These are phyloP conservation scores for Halophytophthora batemanensis DNA, from an alignment of 352 stramenopile genomes.

Conservation along the genomic window DNA sequence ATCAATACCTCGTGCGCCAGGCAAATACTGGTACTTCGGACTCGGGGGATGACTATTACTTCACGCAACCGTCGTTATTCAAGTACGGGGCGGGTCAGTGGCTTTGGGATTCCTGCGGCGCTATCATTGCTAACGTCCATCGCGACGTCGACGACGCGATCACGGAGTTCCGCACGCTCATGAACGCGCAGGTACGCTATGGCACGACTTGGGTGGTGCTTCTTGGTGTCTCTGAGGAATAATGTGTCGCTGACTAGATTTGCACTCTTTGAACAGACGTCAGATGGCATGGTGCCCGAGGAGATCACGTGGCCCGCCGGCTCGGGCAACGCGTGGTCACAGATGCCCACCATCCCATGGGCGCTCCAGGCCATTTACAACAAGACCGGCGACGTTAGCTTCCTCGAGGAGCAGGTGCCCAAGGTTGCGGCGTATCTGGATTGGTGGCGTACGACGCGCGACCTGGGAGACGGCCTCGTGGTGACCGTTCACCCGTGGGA, in stretches of 20 bases:
- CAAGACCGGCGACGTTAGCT: constrained; percentile 14
- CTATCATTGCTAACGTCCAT: constrained; percentile 20
- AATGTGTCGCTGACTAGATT: too few species aligned
- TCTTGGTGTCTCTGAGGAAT: too few species aligned
- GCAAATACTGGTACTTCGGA: constrained; percentile 16
- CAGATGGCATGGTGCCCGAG: constrained; percentile 17
- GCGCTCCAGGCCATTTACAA: constrained; percentile 20
- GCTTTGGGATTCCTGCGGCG: constrained; percentile 19
- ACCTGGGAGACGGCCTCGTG: constrained; percentile 13
- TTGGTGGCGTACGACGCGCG: constrained; percentile 18
- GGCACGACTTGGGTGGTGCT: too few species aligned
- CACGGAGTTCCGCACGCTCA: constrained; percentile 17
- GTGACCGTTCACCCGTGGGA: constrained; percentile 20
- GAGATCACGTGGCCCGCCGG: constrained; percentile 17
- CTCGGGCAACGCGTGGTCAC: constrained; percentile 14
- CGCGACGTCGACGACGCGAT: constrained; percentile 19
- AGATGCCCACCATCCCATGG: constrained; percentile 22
- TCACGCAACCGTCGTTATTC: constrained; percentile 20
- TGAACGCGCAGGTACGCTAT: constrained; percentile 17
- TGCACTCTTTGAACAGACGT: constrained; percentile 2
- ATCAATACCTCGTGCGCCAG: constrained; percentile 18
- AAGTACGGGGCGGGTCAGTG: constrained; percentile 19
- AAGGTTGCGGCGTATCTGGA: constrained; percentile 18
- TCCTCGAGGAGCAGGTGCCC: constrained; percentile 16
- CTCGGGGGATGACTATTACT: constrained; percentile 16